These are phyloP conservation scores for Xylariaceae sp. DNA, from an alignment of 2,329 filamentous ascomycete species.

Conservation along the genomic window DNA sequence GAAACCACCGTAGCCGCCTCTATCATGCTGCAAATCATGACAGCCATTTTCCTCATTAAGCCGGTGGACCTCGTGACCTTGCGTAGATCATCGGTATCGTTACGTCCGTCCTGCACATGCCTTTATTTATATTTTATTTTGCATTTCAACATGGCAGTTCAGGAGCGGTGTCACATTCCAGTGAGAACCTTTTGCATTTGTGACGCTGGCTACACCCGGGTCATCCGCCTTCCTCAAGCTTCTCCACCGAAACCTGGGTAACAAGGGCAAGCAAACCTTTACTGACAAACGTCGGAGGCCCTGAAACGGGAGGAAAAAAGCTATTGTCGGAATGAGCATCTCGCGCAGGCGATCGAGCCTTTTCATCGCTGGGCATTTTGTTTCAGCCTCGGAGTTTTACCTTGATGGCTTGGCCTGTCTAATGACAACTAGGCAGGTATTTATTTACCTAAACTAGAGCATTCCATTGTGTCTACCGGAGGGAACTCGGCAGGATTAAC, in stretches of 20 bases:
- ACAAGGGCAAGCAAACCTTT: background rate
- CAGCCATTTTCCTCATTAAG: background rate
- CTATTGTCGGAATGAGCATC: background rate
- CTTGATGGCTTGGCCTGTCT: background rate
- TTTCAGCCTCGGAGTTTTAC: background rate
- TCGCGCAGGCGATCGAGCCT: background rate
- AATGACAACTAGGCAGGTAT: no score
- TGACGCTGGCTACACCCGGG: constrained; percentile 12
- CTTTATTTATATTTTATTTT: background rate
- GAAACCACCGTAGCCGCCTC: no score
- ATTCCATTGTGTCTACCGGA: no score
- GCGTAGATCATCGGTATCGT: constrained; percentile 13
- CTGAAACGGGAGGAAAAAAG: background rate
- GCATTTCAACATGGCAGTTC: background rate
- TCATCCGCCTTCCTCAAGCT: constrained; percentile 9
- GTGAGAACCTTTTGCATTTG: constrained; percentile 8
- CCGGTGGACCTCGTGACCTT: background rate
- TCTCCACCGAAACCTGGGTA: constrained; percentile 12
- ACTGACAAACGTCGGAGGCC: background rate
- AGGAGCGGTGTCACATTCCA: constrained; percentile 14
- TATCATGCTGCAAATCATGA: constrained; percentile 13
- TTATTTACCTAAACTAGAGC: no score
- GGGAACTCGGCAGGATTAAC: no score
- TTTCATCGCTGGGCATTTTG: background rate
- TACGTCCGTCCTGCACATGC: background rate